phyloP scores from a whole-genome alignment of 2,329 filamentous ascomycete species.

The Colletotrichum sp. region DNA sequence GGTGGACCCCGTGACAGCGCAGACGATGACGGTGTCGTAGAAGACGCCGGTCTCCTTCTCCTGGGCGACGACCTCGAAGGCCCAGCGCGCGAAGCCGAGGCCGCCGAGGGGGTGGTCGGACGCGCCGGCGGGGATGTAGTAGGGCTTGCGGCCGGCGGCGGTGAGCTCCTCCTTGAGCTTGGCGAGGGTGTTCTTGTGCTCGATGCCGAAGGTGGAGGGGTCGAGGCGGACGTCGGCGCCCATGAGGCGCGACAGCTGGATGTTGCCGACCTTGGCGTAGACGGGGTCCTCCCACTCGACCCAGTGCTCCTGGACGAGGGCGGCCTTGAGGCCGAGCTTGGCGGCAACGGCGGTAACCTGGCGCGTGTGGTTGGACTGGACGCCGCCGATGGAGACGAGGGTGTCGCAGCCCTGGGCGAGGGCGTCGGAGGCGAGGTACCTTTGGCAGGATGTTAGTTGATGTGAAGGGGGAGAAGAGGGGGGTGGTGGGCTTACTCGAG shows the following conservation, averaged over 20 bases:
- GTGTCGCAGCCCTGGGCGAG: conserved; percentile 61
- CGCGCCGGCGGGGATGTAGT: conserved; percentile 75
- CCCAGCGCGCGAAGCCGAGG: conserved; percentile 73
- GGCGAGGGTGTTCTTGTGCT: conserved; percentile 67
- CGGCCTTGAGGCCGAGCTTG: conserved; percentile 58
- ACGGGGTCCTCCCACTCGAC: conserved; percentile 64
- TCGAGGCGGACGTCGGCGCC: conserved; percentile 67
- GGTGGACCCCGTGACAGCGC: conserved; percentile 74
- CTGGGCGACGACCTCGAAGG: conserved; percentile 70
- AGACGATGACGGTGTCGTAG: conserved; percentile 72
- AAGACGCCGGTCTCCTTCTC: conserved; percentile 66
- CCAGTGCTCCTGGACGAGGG: conserved; percentile 72
- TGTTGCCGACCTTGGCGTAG: conserved; percentile 72
- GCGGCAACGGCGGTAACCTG: conserved; percentile 68
- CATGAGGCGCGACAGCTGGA: conserved; percentile 73
- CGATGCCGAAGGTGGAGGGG: conserved; percentile 67
- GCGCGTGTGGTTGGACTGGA: conserved; percentile 74
- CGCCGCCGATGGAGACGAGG: conserved; percentile 69
- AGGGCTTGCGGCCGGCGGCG: conserved; percentile 62
- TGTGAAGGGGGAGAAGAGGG: not conserved
- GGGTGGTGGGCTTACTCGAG: conserved; percentile 53
- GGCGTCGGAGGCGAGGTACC: conserved; percentile 70
- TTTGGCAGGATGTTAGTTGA: conserved; percentile 25
- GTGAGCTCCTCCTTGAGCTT: conserved; percentile 58
- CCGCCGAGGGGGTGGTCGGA: conserved; percentile 74